Conservation (phyloP, 331 rosid species). For the Arachis monticola region DNA sequence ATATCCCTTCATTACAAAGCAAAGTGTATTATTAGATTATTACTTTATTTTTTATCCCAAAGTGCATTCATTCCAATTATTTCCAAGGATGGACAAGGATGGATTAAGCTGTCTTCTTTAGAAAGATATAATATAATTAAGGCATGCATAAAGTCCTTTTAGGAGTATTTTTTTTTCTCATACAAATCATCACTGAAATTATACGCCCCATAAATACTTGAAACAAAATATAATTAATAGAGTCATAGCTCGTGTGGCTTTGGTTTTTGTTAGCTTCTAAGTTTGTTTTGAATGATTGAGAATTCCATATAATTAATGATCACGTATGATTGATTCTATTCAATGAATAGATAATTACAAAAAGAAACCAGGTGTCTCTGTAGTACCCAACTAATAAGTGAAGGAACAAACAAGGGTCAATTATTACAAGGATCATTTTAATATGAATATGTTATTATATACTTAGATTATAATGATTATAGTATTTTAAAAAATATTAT, state of each 20-base stretch:
- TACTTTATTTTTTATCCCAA: conserved; percentile 26
- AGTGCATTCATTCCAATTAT: conserved; percentile 22
- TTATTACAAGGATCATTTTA: no score
- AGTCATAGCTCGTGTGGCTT: conserved; percentile 36
- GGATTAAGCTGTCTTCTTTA: conserved; percentile 34
- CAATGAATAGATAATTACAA: conserved; percentile 49
- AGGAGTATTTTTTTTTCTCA: conserved; percentile 26
- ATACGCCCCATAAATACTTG: conserved; percentile 30
- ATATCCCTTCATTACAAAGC: conserved; percentile 57
- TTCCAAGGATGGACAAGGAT: not conserved
- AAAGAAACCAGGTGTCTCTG: conserved; percentile 5
- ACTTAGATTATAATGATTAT: no score
- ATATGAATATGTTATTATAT: no score
- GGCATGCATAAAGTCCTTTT: conserved; percentile 42
- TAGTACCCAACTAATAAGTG: not conserved
- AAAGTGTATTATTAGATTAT: conserved; percentile 24
- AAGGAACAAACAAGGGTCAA: conserved; percentile 31
- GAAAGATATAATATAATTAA: conserved; percentile 23
- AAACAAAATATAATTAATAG: conserved; percentile 33
- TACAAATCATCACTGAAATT: conserved; percentile 36
- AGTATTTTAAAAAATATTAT: no score
- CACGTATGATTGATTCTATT: conserved; percentile 41
- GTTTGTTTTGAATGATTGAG: conserved; percentile 75
- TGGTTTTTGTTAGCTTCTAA: conserved; percentile 67
- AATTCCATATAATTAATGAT: conserved; percentile 43